Evolutionary conservation across 2,329 filamentous ascomycete species (phyloP), one percentile per base, ranked within the genome.

Genomic region (Alternaria metachromatica): DNA sequence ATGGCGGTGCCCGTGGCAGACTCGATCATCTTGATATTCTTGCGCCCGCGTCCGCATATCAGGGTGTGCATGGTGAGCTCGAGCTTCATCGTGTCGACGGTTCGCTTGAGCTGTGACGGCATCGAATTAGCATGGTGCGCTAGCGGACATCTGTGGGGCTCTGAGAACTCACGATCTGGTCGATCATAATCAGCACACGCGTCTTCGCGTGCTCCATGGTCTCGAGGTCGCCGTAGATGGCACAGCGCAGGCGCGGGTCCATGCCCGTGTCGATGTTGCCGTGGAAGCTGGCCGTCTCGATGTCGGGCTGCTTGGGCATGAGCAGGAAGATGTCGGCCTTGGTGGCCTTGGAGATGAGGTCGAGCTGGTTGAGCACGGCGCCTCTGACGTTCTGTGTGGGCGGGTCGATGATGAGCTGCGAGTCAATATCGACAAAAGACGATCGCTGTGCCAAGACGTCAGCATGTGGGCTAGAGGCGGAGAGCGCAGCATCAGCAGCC

Each of bases 21-120:
- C 81, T 99, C 96, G 76, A 99, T 97, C 74, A 96, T 84, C 84
- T 98, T 98, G 84, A 99, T 97, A 80, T 97, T 97, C 84, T 97
- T 97, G 72, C 96, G 89, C 72, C 94, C 95, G 53, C 96, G 92
- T 53, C 96, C 96, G 79, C 94, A 97, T 54, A 98, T 90, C 59
- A 97, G 86, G 62, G 94, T 96, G 79, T 99, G 96, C 78, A 97
- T 87, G 25, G 93, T 92, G 54, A 95, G 84, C 72, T 97, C 94
- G 63, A 97, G 86, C 76, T 92, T 92, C 75, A 94, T 89, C 51
- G 87, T 89, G 79, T 97, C 94, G 58, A 96, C 91, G 61, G 89
- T 84, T 69, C 91, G 89, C 59, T 89, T 88, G 64, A 93, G 89
- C 90, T 92, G 76, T 62, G 48, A 62, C 55, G 68, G 49, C 46